Evolutionary conservation across 1,284 basidiomycete species (phyloP), one percentile per base, ranked within the genome.

Genomic region (Trichosporon ovoides): DNA sequence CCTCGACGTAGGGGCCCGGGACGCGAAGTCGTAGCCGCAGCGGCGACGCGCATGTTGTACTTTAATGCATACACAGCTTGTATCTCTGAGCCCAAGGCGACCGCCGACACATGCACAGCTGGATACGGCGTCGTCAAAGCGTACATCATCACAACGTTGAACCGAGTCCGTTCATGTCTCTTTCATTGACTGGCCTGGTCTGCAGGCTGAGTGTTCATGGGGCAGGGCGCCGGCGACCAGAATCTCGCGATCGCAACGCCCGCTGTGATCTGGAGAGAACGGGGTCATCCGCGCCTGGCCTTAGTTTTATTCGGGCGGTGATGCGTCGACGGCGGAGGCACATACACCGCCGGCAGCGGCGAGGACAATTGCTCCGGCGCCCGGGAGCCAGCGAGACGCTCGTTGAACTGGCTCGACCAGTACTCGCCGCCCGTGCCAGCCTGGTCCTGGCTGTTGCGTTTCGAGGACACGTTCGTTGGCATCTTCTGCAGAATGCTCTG

Each of bases 11-110:
- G n/a, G n/a, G n/a, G 13, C 40, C 24, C n/a, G 28, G 43, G 22
- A 24, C 24, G 22, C 24, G 4, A 28, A 22, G 24, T n/a, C 43
- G 5, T 48, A 31, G 16, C 12, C 28, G 22, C 35, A n/a, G n/a
- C n/a, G n/a, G n/a, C n/a, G n/a, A n/a, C 35, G 13, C 13, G 12
- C 35, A 14, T n/a, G 35, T 48, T 24, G 28, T 48, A 24, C 28
- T 48, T 16, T 48, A 48, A 46, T 48, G 43, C 43, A 48, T 48
- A 48, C 43, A 48, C 43, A 48, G 20, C 16, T n/a, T 48, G 38
- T 40, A 40, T 20, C 20, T 22, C 28, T 28, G 28, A 31, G 28
- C 28, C 28, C 28, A 31, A 31, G 28, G 28, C 28, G 9, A 5
- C 28, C 9, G 28, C 5, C 28, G 5, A 31, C 28, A 9, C 28